Evolutionary conservation across 192 early-diverging fungal species (phyloP).

Genomic region (Ambispora gerdemannii): DNA sequence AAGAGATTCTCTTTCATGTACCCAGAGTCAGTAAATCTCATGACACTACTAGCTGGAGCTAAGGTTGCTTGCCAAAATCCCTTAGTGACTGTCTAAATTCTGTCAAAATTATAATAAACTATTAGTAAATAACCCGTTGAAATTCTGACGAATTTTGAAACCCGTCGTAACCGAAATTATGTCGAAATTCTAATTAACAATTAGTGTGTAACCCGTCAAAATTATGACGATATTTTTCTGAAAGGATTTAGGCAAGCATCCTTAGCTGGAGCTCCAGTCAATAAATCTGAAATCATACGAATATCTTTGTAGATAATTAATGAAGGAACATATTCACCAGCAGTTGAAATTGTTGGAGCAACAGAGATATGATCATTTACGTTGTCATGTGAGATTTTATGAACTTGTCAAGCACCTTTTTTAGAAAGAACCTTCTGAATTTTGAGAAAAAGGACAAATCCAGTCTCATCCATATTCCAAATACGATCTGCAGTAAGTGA

Average conservation of each 20-base stretch:
- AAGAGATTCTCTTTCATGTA: constrained; percentile 6
- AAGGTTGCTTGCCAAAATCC: no score
- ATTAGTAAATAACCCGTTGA: no score
- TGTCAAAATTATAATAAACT: no score
- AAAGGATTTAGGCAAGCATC: no score
- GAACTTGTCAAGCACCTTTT: neutral
- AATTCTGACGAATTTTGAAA: no score
- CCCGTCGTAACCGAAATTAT: no score
- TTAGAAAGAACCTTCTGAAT: neutral
- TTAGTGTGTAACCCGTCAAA: no score
- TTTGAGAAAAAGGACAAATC: neutral
- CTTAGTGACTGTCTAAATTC: no score
- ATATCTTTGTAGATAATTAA: constrained; percentile 8
- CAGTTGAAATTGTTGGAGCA: neutral
- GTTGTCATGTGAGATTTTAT: constrained; percentile 2
- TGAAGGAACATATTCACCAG: neutral
- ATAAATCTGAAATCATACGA: constrained; percentile 12
- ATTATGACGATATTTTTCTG: no score
- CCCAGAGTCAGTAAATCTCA: neutral
- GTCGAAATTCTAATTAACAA: no score
- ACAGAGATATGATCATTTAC: neutral
- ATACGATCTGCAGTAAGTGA: neutral
- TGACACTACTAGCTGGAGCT: no score
- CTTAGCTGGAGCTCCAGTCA: no score
- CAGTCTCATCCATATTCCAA: neutral